Percentiles rank a stretch among this genome's conserved stretches.
Evolutionary conservation across 306 rosid species (phyloP).

Genomic region (Acacia melanoxylon): DNA sequence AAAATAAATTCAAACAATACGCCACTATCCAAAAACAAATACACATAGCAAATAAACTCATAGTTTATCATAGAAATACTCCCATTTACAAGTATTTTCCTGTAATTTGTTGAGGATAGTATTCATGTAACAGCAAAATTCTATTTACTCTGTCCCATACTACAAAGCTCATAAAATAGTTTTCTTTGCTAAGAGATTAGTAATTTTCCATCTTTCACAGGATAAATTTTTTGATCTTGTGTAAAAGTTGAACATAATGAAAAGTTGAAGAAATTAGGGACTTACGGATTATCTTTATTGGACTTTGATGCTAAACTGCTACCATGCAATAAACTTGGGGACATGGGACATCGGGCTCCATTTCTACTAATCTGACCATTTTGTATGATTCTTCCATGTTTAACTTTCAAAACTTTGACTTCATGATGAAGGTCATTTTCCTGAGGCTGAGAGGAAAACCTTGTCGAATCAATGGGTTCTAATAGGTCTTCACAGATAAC

Average conservation of each 20-base stretch:
- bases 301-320: constrained; percentile 59
- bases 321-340: constrained; percentile 92
- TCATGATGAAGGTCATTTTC: constrained; percentile 65
- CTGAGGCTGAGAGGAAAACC: constrained; percentile 67
- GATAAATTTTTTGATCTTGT: constrained; percentile 9
- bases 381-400: constrained; percentile 58
- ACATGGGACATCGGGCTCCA: constrained; percentile 65
- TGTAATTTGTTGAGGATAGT: background rate
- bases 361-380: constrained; percentile 67
- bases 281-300: constrained; percentile 82
- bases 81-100: background rate
- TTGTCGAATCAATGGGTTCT: constrained; percentile 60
- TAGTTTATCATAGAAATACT: background rate
- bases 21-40: background rate
- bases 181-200: background rate
- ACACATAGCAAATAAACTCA: background rate
- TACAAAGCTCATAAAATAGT: background rate
- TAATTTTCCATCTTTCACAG: constrained; percentile 3
- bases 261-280: constrained; percentile 36
- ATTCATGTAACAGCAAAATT: background rate
- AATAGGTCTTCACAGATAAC: constrained; percentile 52
- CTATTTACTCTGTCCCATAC: background rate
- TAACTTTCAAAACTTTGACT: constrained; percentile 51
- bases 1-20: background rate
- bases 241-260: constrained; percentile 6